These are phyloP conservation scores for Podospora tetraspora DNA, from an alignment of 495 filamentous ascomycete species.

Conservation along the genomic window DNA sequence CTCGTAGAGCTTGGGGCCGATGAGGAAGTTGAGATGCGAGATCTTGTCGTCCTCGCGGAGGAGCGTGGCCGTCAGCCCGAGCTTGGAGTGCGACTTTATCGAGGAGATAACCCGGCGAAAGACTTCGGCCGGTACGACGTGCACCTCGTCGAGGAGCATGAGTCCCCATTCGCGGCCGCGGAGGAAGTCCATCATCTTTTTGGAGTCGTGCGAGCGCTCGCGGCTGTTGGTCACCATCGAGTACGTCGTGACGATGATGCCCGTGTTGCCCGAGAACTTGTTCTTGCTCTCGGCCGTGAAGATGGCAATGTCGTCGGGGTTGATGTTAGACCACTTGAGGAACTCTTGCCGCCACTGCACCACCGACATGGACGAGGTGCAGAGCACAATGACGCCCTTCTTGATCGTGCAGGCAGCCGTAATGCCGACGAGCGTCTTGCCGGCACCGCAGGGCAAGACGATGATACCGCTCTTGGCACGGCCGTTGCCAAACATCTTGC, in stretches of 20 bases:
- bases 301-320: constrained; percentile 83
- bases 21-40: constrained; percentile 92
- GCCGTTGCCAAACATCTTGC: constrained; percentile 99
- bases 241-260: constrained; percentile 95
- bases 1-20: constrained; percentile 95
- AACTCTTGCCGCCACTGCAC: constrained; percentile 97
- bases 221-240: constrained; percentile 93
- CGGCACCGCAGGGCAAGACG: constrained; percentile 92
- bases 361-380: constrained; percentile 95
- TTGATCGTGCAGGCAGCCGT: constrained; percentile 96
- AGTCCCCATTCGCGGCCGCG: constrained; percentile 91
- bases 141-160: constrained; percentile 96
- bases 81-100: constrained; percentile 90
- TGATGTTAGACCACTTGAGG: constrained; percentile 96
- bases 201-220: constrained; percentile 80
- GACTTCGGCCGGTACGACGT: constrained; percentile 94
- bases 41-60: constrained; percentile 98
- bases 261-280: constrained; percentile 81
- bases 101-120: constrained; percentile 88
- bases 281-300: constrained; percentile 95
- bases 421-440: constrained; percentile 95
- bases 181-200: constrained; percentile 98
- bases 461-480: constrained; percentile 96
- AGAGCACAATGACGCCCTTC: constrained; percentile 91
- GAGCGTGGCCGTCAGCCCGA: constrained; percentile 92